Evolutionary conservation across 768 basidiomycete species (phyloP).

Genomic region (Boletus barrowsii): DNA sequence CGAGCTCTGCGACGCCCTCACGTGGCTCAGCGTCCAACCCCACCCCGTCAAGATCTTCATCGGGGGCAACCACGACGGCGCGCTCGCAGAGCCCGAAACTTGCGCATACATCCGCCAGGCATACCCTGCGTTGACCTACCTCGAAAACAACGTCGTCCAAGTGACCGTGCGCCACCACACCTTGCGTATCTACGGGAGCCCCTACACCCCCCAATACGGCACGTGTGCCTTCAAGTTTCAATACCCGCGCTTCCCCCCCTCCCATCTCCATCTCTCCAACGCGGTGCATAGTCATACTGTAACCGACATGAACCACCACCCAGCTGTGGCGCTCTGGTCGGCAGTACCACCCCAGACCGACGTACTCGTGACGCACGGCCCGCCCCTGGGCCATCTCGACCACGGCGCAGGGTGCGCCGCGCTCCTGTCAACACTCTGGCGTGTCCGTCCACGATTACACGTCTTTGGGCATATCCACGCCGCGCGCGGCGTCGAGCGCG

Average conservation of each 20-base stretch:
- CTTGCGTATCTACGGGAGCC: conserved; percentile 38
- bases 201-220: conserved; percentile 38
- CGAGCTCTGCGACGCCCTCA: conserved; percentile 31
- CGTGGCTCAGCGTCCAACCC: conserved; percentile 32
- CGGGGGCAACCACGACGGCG: conserved; percentile 43
- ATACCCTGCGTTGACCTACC: conserved; percentile 35
- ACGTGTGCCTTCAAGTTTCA: not conserved
- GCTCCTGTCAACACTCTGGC: conserved; percentile 34
- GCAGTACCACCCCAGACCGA: conserved; percentile 32
- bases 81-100: conserved; percentile 21
- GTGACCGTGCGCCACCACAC: conserved; percentile 31
- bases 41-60: conserved; percentile 41
- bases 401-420: conserved; percentile 29
- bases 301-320: not conserved
- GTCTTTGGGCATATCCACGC: conserved; percentile 45
- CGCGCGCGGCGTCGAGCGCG: conserved; percentile 31
- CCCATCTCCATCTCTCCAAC: not conserved
- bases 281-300: not conserved
- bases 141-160: conserved; percentile 32
- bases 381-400: conserved; percentile 37
- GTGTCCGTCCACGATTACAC: conserved; percentile 35
- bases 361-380: conserved; percentile 44
- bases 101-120: conserved; percentile 8
- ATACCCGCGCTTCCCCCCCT: conserved; percentile 7
- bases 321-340: conserved; percentile 23